Base-by-base conservation (phyloP, 1,139 yeast species). In the Saccharomyces hybrid region DNA sequence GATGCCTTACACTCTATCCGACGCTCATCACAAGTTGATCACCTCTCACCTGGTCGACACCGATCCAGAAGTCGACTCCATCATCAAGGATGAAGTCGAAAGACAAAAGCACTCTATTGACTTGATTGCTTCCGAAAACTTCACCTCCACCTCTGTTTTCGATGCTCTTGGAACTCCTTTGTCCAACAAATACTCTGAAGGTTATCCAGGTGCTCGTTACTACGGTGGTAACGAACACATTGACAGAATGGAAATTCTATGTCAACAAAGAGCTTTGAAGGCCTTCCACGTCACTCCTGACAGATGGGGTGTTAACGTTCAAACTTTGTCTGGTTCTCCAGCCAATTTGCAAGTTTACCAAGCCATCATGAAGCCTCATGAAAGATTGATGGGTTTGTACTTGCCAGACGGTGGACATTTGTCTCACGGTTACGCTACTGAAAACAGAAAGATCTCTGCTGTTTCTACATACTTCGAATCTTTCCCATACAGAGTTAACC, bases 381-480 rank as follows among this genome's bases (percentile, higher is more conserved):
- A 90, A 69, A 83, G 98, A 75, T 78, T 91, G 72, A 91, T 91
- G 98, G 98, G 98, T 68, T 82, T 91, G 64, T 96, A 90, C 72
- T 81, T 91, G 70, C 98, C 98, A 63, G 98, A 91, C 69, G 98
- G 99, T 69, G 98, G 99, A 66, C 98, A 93, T 74, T 82, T 93
- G 73, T 88, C 96, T 53, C 99, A 93, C 75, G 99, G 99, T 70
- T 93, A 93, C 78, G 98, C 93, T 75, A 93, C 98, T 58, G 95
- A 89, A 67, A 78, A 88, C 67, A 88, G 95, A 78, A 91, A 90
- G 78, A 93, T 93, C 72, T 88, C 96, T 64, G 95, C 91, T 64
- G 95, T 93, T 61, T 89, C 97, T 57, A 91, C 95, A 62, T 93
- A 93, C 75, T 93, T 93, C 72, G 96, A 91, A 77, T 91, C 98